Evolutionary conservation across 2,329 filamentous ascomycete species (phyloP).

Genomic region (Colletotrichum cuscutae): DNA sequence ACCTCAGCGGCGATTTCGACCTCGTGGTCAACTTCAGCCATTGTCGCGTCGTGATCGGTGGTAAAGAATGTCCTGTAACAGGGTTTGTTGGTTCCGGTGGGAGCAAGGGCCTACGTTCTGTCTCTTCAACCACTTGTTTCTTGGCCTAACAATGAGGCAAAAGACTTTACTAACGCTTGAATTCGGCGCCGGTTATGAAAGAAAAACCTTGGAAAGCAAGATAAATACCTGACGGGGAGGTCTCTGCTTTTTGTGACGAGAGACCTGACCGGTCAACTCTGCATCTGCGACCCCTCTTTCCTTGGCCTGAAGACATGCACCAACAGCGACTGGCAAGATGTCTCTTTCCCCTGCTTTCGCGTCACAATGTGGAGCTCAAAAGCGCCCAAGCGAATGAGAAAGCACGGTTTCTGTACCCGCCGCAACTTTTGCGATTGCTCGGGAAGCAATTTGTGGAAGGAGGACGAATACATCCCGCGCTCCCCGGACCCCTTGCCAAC

Average conservation of each 20-base stretch:
- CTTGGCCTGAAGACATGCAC: slow-evolving; percentile 19
- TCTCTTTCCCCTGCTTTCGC: neutral
- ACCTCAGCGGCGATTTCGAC: neutral
- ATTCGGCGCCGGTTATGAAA: no score
- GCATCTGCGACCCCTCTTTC: neutral
- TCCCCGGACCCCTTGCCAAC: no score
- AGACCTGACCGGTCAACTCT: neutral
- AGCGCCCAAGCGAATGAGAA: no score
- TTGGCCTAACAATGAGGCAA: neutral
- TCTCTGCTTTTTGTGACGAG: neutral
- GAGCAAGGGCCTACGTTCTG: no score
- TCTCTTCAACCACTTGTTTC: neutral
- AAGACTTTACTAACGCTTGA: neutral
- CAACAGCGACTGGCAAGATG: slow-evolving; percentile 41
- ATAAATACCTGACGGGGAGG: neutral
- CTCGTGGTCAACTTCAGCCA: neutral
- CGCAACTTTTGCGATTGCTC: no score
- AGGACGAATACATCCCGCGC: no score
- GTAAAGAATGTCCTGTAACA: neutral
- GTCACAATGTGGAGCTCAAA: neutral
- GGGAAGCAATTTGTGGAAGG: no score
- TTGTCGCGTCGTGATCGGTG: neutral
- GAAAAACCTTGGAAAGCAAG: no score
- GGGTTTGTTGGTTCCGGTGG: neutral
- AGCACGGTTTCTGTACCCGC: no score